Evolutionary conservation across 2,329 filamentous ascomycete species (phyloP), one percentile per base, ranked within the genome.

Genomic region (Phialophora verrucosa): DNA sequence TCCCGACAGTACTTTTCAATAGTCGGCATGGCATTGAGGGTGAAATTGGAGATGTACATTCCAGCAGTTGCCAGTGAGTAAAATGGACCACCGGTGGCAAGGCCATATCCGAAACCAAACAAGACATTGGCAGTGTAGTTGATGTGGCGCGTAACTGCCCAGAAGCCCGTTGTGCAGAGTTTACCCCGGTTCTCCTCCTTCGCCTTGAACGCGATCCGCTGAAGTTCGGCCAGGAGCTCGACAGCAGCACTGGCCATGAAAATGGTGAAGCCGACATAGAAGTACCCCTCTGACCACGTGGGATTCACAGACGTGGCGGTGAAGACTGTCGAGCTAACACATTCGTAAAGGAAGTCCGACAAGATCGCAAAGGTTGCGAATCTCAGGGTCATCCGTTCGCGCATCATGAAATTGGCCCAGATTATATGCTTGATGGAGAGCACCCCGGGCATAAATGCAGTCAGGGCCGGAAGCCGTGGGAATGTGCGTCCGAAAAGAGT

Each of bases 91-190:
- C 62, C 62, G 5, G 50, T 50, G 7, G 62, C 62, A 31, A 64
- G 55, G 3, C 55, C 49, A 49, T 64, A 60, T 17, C 55, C 62
- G n/a, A 64, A 60, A 6, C 62, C 62, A 49, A 64, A 64, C 17
- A 64, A 7, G 11, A 60, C 23, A 12, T 60, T 64, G 47, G 62
- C 62, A n/a, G 56, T 64, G 17, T 64, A 60, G 27, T 64, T 64
- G 62, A 64, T 60, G n/a, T 64, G 62, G 27, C 62, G 29, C 14
- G 55, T 51, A 12, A 64, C 54, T 29, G 54, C 42, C 62, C 62
- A 64, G 20, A 59, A 44, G 23, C 62, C 62, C 20, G 62, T 47
- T 32, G 49, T 64, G 62, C 62, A 60, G n/a, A 60, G 14, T 25
- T 56, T 64, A 5, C 55, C 56, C n/a, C 31, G 12, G 47, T 64